Evolutionary conservation across 2,329 filamentous ascomycete genomes (phyloP).

Genomic region (Phialophora macrospora): DNA sequence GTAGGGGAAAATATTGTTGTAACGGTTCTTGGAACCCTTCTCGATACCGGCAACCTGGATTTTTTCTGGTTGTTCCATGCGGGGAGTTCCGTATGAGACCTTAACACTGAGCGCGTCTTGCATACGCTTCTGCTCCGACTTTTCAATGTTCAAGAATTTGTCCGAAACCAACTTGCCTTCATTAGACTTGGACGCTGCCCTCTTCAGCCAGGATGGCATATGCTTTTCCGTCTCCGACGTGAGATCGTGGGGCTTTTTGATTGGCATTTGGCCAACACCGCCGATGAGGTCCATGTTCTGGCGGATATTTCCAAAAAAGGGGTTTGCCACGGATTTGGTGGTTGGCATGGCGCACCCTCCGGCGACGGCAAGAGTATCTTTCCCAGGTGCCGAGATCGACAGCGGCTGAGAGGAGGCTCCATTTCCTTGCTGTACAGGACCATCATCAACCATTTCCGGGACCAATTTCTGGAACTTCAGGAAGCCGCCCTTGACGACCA

Average conservation of each 20-base stretch:
- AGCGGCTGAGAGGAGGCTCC: slow-evolving; percentile 53
- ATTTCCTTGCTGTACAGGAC: slow-evolving; percentile 45
- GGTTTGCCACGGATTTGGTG: slow-evolving; percentile 71
- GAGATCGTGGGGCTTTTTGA: slow-evolving; percentile 63
- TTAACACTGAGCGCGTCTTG: slow-evolving; percentile 72
- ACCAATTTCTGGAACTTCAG: slow-evolving; percentile 70
- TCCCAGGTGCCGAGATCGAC: slow-evolving; percentile 57
- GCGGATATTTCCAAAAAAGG: slow-evolving; percentile 94
- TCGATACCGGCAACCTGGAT: slow-evolving; percentile 90
- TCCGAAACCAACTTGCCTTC: slow-evolving; percentile 80
- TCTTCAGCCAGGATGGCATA: slow-evolving; percentile 77
- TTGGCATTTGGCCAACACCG: slow-evolving; percentile 79
- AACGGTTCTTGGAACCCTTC: slow-evolving; percentile 92
- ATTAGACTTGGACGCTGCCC: slow-evolving; percentile 69
- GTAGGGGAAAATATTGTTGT: slow-evolving; percentile 97
- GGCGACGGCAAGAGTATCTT: slow-evolving; percentile 74
- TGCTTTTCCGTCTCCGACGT: slow-evolving; percentile 54
- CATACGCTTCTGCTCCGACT: slow-evolving; percentile 89
- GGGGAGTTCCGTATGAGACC: slow-evolving; percentile 60
- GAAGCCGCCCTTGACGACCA: slow-evolving; percentile 83
- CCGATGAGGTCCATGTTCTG: slow-evolving; percentile 95
- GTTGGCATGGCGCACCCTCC: slow-evolving; percentile 83
- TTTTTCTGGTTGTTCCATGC: slow-evolving; percentile 47
- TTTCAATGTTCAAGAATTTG: slow-evolving; percentile 82
- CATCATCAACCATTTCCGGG: slow-evolving; percentile 66